A percentile compares a stretch with the other conserved stretches of the same genome.
phyloP scores from a whole-genome alignment of 129 eudicot genomes.

The Centrapalus pauciflorus region DNA sequence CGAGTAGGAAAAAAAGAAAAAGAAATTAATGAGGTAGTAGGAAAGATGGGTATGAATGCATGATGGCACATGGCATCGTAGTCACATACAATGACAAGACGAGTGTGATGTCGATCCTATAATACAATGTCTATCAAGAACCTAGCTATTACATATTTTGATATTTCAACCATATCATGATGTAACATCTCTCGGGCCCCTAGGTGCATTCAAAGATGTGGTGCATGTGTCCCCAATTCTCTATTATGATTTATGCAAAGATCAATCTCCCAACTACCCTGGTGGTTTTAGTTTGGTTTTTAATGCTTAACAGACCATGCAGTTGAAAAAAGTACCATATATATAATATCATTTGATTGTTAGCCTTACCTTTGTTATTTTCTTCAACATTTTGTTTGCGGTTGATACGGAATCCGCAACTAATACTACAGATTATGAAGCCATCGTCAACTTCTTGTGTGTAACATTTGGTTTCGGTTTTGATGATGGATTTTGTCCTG shows the following conservation, averaged over 20 bases:
- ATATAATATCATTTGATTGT: neutral
- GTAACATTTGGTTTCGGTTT: conserved; percentile 31
- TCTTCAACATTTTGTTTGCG: conserved; percentile 2
- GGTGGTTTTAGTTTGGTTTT: neutral
- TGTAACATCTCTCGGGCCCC: neutral
- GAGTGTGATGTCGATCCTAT: neutral
- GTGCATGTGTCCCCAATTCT: neutral
- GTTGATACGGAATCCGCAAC: neutral
- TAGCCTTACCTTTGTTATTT: neutral
- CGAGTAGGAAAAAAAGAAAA: too few relatives aligned
- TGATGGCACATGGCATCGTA: too few relatives aligned
- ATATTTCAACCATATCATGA: neutral
- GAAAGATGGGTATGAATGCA: too few relatives aligned
- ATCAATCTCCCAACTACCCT: conserved; percentile 17
- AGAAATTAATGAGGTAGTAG: too few relatives aligned
- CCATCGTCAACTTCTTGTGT: conserved; percentile 28
- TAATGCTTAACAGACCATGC: conserved; percentile 2
- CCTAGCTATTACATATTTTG: neutral
- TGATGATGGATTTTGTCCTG: conserved; percentile 31
- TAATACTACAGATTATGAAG: conserved; percentile 14
- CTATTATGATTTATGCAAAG: neutral
- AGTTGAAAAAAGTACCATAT: neutral
- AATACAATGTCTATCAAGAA: neutral
- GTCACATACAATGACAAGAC: too few relatives aligned
- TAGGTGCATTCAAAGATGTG: neutral